phyloP scores from a whole-genome alignment of 805 yeast species.

The Jamesozyma lodderae region DNA sequence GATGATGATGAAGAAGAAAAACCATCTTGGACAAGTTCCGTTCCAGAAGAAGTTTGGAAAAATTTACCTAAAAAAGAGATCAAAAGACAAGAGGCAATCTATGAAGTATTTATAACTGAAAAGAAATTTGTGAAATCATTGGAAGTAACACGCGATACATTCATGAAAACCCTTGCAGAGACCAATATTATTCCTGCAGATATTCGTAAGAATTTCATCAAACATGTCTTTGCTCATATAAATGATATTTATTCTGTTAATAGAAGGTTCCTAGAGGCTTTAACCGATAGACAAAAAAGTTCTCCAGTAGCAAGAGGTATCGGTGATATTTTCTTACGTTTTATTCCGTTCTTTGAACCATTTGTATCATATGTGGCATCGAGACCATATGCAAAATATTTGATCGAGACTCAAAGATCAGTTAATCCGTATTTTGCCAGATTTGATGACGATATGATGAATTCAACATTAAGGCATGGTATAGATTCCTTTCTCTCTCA shows the following conservation, averaged over 20 bases:
- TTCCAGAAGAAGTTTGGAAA: constrained; percentile 69
- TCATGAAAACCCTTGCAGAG: constrained; percentile 84
- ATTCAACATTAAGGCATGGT: constrained; percentile 47
- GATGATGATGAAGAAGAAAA: constrained; percentile 52
- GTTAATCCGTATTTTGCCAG: constrained; percentile 87
- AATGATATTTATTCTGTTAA: constrained; percentile 80
- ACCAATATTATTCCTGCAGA: constrained; percentile 80
- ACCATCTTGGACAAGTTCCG: constrained; percentile 90
- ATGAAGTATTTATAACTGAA: constrained; percentile 88
- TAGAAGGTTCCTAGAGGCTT: constrained; percentile 76
- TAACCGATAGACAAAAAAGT: constrained; percentile 77
- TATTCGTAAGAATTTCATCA: constrained; percentile 82
- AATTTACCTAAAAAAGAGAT: constrained; percentile 74
- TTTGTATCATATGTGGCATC: constrained; percentile 91
- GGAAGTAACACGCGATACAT: constrained; percentile 86
- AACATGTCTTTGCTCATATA: constrained; percentile 86
- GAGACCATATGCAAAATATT: constrained; percentile 89
- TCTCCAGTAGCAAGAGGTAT: constrained; percentile 76
- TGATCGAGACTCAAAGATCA: constrained; percentile 87
- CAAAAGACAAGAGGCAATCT: constrained; percentile 89
- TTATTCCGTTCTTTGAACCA: constrained; percentile 81
- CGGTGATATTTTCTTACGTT: constrained; percentile 82
- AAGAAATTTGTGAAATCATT: constrained; percentile 91
- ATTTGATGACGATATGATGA: constrained; percentile 84
- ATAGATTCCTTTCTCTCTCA: constrained; percentile 87